phyloP scores from a whole-genome alignment of 2,329 filamentous ascomycete species.

The Calonectria fujianensis region DNA sequence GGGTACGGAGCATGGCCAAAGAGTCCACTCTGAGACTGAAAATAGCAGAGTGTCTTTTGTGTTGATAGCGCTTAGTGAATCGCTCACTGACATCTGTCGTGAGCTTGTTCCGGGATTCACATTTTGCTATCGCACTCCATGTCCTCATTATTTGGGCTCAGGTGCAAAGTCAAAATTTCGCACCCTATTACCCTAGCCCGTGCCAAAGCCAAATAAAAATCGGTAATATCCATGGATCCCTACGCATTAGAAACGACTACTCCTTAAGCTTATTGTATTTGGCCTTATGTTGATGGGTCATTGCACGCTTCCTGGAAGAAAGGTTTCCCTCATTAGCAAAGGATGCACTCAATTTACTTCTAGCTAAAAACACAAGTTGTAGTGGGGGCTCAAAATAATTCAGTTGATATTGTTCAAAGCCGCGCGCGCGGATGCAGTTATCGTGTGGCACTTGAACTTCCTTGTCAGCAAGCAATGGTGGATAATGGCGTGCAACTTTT shows the following conservation, averaged over 20 bases:
- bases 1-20: background rate
- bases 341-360: too few relatives aligned
- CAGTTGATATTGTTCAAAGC: too few relatives aligned
- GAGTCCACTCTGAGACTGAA: background rate
- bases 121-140: conserved; percentile 1
- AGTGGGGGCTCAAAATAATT: too few relatives aligned
- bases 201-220: background rate
- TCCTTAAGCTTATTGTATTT: too few relatives aligned
- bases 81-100: background rate
- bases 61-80: background rate
- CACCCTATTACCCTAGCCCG: background rate
- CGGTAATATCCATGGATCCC: background rate
- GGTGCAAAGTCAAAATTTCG: conserved; percentile 11
- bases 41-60: background rate
- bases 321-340: too few relatives aligned
- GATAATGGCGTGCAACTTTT: too few relatives aligned
- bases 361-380: too few relatives aligned
- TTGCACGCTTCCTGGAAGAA: too few relatives aligned
- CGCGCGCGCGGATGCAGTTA: too few relatives aligned
- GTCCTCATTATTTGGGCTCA: background rate
- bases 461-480: too few relatives aligned
- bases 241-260: background rate
- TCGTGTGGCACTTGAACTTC: too few relatives aligned
- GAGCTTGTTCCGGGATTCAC: background rate
- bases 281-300: too few relatives aligned